Conservation (phyloP, 176 grass and related monocot species). For the Carex myosuroides region DNA sequence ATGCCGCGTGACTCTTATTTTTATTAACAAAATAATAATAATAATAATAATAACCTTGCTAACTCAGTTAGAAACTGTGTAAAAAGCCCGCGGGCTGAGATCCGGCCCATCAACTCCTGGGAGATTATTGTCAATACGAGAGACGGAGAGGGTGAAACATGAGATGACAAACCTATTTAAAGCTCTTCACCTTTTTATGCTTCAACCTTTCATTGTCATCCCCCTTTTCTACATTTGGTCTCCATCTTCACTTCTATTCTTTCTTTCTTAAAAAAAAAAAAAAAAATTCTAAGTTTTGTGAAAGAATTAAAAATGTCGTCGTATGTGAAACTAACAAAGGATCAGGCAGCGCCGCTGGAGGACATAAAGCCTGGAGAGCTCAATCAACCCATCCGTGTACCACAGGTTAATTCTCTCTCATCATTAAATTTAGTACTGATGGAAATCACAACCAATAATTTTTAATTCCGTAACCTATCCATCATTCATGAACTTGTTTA, state of each 20-base stretch:
- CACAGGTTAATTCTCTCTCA: slow-evolving; percentile 32
- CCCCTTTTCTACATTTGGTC: neutral
- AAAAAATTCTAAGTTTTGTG: neutral
- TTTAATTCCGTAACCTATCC: neutral
- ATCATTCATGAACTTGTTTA: neutral
- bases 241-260: neutral
- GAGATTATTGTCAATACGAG: neutral
- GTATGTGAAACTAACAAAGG: slow-evolving; percentile 78
- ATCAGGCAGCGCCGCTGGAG: slow-evolving; percentile 60
- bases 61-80: too few species aligned
- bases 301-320: slow-evolving; percentile 43
- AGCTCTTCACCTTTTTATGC: neutral
- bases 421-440: neutral
- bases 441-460: neutral
- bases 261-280: neutral
- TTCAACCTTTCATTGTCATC: neutral
- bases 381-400: slow-evolving; percentile 83
- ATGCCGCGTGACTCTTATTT: too few species aligned
- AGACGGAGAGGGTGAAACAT: neutral
- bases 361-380: slow-evolving; percentile 79
- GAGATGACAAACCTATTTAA: neutral
- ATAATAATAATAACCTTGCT: too few species aligned
- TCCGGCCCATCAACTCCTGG: too few species aligned
- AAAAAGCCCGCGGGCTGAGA: too few species aligned
- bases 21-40: too few species aligned